Evolutionary conservation across 208 protist genomes (phyloP), one percentile per base, ranked within the genome.

Genomic region (Trypanosoma rangeli): DNA sequence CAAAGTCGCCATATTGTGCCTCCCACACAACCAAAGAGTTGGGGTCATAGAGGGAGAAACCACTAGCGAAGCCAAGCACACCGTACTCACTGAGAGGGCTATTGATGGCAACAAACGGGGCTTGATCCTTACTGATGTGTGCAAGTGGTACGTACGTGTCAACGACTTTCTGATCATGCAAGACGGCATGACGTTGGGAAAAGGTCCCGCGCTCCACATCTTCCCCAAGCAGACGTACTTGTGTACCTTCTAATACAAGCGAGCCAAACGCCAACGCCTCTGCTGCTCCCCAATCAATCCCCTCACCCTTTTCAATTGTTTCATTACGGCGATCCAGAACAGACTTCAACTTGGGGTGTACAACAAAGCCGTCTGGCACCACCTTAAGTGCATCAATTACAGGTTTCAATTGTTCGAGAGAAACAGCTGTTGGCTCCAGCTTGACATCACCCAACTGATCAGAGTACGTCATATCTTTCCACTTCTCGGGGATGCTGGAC

Each of bases 1-100:
- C 94, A 75, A 99, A 99, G 83, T 99, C 98, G 70, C 98, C 98
- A 80, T 99, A 99, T 86, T 99, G 98, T 37, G 97, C 98, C 80
- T 99, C 98, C 99, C 99, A 99, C 24, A 99, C 76, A 28, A 99
- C 92, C 22, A 99, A 84, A 13, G 89, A 70, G 37, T 98, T 96
- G 20, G 98, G 98, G 71, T 95, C 94, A 68, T 97, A 88, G 18
- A 99, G 67, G 15, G 94, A 94, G 78, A 98, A 98, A 73, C 95
- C 97, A 20, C 96, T 82, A 67, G 98, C 98, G 68, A 98, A 99
- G 63, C 98, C 99, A 5, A 99, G 89, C 61, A 98, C 95, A 26
- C 87, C 98, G 79, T 97, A 99, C 84, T 99, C 98, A 74, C 86
- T 97, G 22, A 99, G 88, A 12, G 87, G 91, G 59, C 86, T 95